Evolutionary conservation across 2,329 filamentous ascomycete genomes (phyloP), one percentile per base, ranked within the genome.

Genomic region (Xylaria polymorpha): DNA sequence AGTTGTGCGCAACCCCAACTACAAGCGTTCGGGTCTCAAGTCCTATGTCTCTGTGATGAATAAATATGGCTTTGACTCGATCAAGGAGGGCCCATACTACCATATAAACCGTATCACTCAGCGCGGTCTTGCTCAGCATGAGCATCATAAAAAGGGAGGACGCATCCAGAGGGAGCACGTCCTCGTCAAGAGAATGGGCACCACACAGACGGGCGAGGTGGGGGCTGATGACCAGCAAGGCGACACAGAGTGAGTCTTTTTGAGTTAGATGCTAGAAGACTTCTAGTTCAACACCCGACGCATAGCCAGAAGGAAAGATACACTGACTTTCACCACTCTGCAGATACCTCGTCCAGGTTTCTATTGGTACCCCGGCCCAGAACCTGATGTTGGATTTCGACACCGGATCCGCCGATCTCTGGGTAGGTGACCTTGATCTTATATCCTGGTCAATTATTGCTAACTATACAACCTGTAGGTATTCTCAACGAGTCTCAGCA

Each of bases 321-420:
- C 29, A 41, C 66, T 68, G n/a, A 64, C 25, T 55, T 46, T 48
- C 29, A 91, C 55, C 9, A 20, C 73, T 90, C 91, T 70, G 81
- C 86, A 80, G 87, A 79, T 77, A 92, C 75, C 84, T 92, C 41
- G 89, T 86, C 53, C 83, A 87, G 32, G 87, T 93, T 43, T 77
- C 81, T 20, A 90, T 93, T 70, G 91, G 91, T 37, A 90, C 86
- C 1, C 90, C 90, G 14, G 79, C 84, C 1, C 90, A 93, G 81
- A 88, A 81, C 56, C 73, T 90, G 46, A 85, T 84, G 71, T 79
- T 92, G 22, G 86, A 92, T 75, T 92, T 93, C 70, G 91, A 93
- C 77, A 92, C 90, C 46, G 90, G 90, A 22, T 91, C 89, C 15
- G 85, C 90, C 29, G 91, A 93, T 81, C 83, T 91, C 25, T 93